Base-by-base conservation (phyloP, 176 grass and related monocot genomes). In the Triticum dicoccoides region DNA sequence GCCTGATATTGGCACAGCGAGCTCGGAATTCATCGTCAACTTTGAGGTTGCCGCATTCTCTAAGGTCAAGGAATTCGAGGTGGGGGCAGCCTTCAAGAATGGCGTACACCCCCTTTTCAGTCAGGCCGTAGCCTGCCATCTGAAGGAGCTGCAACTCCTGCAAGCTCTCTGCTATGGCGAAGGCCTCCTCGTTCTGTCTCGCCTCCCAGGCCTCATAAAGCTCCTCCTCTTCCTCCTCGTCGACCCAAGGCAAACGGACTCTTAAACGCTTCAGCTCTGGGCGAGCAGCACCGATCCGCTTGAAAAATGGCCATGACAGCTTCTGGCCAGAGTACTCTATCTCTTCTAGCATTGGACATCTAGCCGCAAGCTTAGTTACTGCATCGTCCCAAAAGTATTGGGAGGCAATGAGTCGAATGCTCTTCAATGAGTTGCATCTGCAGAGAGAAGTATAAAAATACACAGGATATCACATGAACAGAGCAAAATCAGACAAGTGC, bases 301-400 rank as follows among this genome's bases (percentile, higher is more conserved):
- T 62, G 37, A 65, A 84, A 29, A 88, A 82, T 9, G 8, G 18
- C 11, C 69, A 42, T 21, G 44, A 27, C 4, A 35, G 39, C 65
- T 9, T 68, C 17, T 79, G 75, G 45, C 74, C 27, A 15, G 80
- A 87, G 73, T 66, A 87, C 21, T 91, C 65, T 56, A 88, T 75
- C 86, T 87, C 86, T 79, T 91, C 89, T 37, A 88, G 81, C 45
- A 69, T 61, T 13, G 80, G 89, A 77, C 82, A 87, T 67, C 54
- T 81, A 14, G 35, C 32, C 33, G 62, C 65, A 20, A 79, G 21
- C 62, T 11, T 91, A 58, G 39, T 68, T 12, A 82, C 41, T 76
- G 54, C 11, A 21, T 24, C 29, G 9, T 59, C 66, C 21, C 34
- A 69, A 25, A 85, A 24, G 42, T 84, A 69, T 42, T 17, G 11